Base-by-base conservation (phyloP, 176 grass and related monocot genomes). In the Carex parvula region DNA sequence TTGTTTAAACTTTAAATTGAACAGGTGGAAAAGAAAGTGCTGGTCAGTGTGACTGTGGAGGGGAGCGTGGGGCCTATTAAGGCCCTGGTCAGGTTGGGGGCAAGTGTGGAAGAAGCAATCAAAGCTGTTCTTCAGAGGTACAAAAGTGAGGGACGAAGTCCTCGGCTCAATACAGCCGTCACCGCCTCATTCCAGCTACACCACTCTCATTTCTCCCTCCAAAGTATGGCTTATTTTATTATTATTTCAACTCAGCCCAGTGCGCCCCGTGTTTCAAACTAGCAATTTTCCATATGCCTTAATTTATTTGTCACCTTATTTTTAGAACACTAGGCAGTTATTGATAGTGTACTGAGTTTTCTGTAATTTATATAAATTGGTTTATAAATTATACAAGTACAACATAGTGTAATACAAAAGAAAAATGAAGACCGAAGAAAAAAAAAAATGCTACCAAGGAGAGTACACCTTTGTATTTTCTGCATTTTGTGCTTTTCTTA, bases 11-110 rank as follows among this genome's bases (percentile, higher is more conserved):
- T 22, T 53, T 35, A 11, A 37, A 79, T 85, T 73, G 72, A 14
- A 21, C 18, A 24, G 70, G 64, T 88, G 86, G 84, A 91, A 65
- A 87, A 84, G 4, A 98, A 94, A 84, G 92, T 98, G 84, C 79
- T 98, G 70, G 74, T 98, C 56, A 98, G 83, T 79, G 95, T 98
- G 74, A 90, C 86, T 13, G 95, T 98, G 73, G 89, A 98, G 84
- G 95, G 95, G 39, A 98, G 91, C 18, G 84, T 86, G 4, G 95
- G 95, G 21, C 92, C 95, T 10, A 84, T 98, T 53, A 94, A 83
- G 87, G 91, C 91, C 32, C 88, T 98, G 86, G 91, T 98, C 24
- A 86, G 66, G 58, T 80, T 93, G 1, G 86, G 89, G 48, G 85
- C 84, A 13, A 95, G 86, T 59, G 88, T 98, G 24, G 84, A 89